Evolutionary conservation across 495 filamentous ascomycete species (phyloP), one percentile per base, ranked within the genome.

Genomic region (Penicillium robsamsonii): DNA sequence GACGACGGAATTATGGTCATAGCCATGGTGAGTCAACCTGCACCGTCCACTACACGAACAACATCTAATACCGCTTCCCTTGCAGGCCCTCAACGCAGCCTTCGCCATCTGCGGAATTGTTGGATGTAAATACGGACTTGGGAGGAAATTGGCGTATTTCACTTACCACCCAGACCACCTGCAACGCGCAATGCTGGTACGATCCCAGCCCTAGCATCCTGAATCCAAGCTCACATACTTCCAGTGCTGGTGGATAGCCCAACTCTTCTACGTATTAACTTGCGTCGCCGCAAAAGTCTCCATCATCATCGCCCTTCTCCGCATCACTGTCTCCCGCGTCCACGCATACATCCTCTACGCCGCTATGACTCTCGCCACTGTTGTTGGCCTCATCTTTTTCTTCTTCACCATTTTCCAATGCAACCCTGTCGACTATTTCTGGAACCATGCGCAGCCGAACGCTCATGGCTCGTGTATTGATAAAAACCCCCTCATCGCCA

Each of bases 361-460:
- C 15, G 61, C 67, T n/a, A 68, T 69, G 15, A 49, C 52, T 0
- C 50, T 75, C 4, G 55, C 68, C 11, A 55, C 60, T 1, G 54
- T 41, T 3, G 61, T 68, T 5, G 68, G 63, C 2, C 20, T 72
- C 4, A 18, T 75, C 6, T 70, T 70, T 33, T 62, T 71, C 25
- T 63, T 72, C 31, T 62, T 74, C 60, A 70, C 67, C 9, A 49
- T 75, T 4, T 70, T 72, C 51, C 61, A 75, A 56, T 78, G 75
- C 48, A 25, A 18, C 13, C 75, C 75, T 0, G 56, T 75, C 25
- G 1, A 58, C 18, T 70, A 63, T 31, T 70, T 69, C 49, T 78
- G 75, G 75, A 62, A 69, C 22, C 61, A 57, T 2, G n/a, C 43
- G 0, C 48, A 55, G 11, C 18, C 38, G 0, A 42, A n/a, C 5